Evolutionary conservation across 1,284 basidiomycete species (phyloP).

Genomic region (Calocybe gambosa): DNA sequence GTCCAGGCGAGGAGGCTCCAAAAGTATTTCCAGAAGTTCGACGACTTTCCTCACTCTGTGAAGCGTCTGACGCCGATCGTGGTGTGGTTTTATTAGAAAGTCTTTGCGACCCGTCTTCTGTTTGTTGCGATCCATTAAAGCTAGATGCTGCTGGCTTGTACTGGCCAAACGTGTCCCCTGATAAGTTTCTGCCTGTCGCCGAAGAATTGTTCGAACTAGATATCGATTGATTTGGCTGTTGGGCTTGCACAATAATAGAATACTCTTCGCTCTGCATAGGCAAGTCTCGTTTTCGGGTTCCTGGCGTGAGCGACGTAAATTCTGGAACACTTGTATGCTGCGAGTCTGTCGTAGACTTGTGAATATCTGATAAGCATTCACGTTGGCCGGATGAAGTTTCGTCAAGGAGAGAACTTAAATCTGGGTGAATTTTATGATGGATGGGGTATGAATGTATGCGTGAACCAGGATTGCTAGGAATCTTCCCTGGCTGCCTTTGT

Average conservation of each 20-base stretch:
- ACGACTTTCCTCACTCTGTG: constrained; percentile 11
- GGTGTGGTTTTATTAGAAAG: constrained; percentile 17
- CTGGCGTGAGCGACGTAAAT: constrained; percentile 13
- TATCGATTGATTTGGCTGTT: constrained; percentile 10
- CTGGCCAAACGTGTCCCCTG: constrained; percentile 16
- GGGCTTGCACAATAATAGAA: not conserved
- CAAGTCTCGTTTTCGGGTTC: constrained; percentile 8
- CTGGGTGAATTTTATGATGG: constrained; percentile 29
- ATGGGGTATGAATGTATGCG: constrained; percentile 6
- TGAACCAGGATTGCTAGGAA: not conserved
- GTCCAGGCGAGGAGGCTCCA: constrained; percentile 26
- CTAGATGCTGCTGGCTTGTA: constrained; percentile 10
- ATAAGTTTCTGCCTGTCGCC: constrained; percentile 7
- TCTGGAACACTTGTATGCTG: not conserved
- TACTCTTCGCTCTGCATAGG: not conserved
- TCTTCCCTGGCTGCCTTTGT: not conserved
- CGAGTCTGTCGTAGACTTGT: not conserved
- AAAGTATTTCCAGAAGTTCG: constrained; percentile 27
- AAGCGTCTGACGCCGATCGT: constrained; percentile 15
- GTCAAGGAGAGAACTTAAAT: constrained; percentile 26
- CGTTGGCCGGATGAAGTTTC: not conserved
- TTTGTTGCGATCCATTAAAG: constrained; percentile 3
- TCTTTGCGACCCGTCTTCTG: constrained; percentile 2
- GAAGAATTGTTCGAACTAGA: constrained; percentile 13
- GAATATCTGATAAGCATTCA: not conserved